These are phyloP conservation scores for Asclepias syriaca DNA, from an alignment of 257 asterid genomes.

Conservation along the genomic window DNA sequence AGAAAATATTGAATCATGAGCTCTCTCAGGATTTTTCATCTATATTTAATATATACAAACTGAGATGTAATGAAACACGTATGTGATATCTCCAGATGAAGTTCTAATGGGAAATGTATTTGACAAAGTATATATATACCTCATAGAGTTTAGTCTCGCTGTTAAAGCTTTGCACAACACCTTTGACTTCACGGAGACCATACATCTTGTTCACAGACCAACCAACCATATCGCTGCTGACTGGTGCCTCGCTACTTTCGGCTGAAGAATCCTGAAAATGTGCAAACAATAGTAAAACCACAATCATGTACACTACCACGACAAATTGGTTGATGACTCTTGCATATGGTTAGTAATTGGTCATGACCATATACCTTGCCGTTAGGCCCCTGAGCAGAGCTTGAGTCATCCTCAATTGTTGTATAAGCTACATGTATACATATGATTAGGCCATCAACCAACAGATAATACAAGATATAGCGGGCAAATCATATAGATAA, in stretches of 20 bases:
- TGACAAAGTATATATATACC: neutral
- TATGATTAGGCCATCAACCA: neutral
- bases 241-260: neutral
- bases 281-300: neutral
- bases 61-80: neutral
- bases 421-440: neutral
- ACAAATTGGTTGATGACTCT: neutral
- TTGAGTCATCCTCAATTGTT: neutral
- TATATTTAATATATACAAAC: neutral
- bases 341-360: neutral
- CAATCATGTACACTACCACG: neutral
- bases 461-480: neutral
- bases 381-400: neutral
- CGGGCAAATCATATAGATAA: neutral
- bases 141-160: neutral
- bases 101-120: neutral
- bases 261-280: neutral
- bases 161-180: constrained; percentile 1
- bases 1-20: neutral
- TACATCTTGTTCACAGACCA: neutral
- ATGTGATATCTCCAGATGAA: neutral
- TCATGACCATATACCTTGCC: neutral
- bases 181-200: neutral
- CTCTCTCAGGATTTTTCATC: neutral
- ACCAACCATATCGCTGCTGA: neutral